Conservation (phyloP, 192 early-diverging fungal species). For the Entomortierella chlamydospora region DNA sequence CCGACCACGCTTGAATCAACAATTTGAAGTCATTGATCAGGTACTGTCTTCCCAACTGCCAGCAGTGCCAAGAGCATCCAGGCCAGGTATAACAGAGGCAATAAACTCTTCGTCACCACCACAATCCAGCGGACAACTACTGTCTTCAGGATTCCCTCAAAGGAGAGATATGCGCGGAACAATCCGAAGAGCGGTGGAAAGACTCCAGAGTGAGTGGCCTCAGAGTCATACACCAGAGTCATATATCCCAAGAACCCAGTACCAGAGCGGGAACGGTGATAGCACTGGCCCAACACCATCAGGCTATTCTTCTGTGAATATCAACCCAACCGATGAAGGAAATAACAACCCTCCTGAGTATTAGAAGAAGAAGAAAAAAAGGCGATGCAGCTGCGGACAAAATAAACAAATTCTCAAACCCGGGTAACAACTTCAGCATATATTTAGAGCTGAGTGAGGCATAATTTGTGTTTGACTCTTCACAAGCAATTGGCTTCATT, state of each 20-base stretch:
- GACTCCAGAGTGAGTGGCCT: constrained; percentile 50
- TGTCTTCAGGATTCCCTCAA: constrained; percentile 13
- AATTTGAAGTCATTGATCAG: constrained; percentile 7
- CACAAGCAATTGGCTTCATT: no score
- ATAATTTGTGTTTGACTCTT: no score
- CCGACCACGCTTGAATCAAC: constrained; percentile 9
- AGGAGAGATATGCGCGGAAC: constrained; percentile 39
- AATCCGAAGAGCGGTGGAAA: constrained; percentile 40
- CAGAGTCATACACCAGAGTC: constrained; percentile 6
- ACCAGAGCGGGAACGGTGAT: background rate
- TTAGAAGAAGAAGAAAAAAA: no score
- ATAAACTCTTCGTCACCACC: background rate
- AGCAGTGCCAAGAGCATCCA: background rate
- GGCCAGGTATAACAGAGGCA: background rate
- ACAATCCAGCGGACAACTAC: no score
- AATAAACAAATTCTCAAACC: no score
- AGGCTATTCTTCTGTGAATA: background rate
- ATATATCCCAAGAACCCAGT: constrained; percentile 41
- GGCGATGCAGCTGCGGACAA: no score
- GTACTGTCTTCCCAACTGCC: no score
- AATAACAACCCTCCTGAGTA: background rate
- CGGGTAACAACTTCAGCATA: no score
- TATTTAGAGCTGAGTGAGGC: no score
- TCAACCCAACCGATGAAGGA: background rate
- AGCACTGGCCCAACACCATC: background rate